These are phyloP conservation scores for Rubia occidens DNA, from an alignment of 305 asterid species.

Conservation along the genomic window DNA sequence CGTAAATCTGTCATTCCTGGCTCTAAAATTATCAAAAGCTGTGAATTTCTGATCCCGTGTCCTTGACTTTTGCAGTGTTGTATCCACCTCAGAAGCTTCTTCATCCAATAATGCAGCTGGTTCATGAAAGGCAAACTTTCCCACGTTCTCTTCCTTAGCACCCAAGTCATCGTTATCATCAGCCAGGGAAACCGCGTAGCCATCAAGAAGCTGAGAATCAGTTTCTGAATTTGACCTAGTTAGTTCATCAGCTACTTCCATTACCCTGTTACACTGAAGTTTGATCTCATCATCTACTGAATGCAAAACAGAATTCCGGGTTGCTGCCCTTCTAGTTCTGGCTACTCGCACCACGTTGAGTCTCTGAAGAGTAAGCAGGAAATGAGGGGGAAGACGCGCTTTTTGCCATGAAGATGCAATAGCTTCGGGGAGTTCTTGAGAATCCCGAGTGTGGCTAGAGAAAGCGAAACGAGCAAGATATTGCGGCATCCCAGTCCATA, in stretches of 20 bases:
- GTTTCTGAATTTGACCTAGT: conserved; percentile 14
- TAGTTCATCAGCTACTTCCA: conserved; percentile 35
- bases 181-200: conserved; percentile 43
- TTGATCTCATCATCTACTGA: conserved; percentile 38
- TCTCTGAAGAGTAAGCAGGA: conserved; percentile 42
- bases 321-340: background rate
- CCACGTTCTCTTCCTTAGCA: conserved; percentile 16
- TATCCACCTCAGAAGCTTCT: conserved; percentile 13
- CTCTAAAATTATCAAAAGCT: conserved; percentile 12
- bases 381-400: conserved; percentile 41
- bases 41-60: conserved; percentile 19
- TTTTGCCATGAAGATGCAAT: conserved; percentile 27
- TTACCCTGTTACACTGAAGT: conserved; percentile 37
- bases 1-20: conserved; percentile 24
- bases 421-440: conserved; percentile 24
- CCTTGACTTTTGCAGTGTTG: conserved; percentile 10
- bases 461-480: conserved; percentile 35
- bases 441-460: conserved; percentile 30
- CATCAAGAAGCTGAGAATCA: conserved; percentile 25
- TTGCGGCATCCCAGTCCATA: conserved; percentile 40
- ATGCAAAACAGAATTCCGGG: conserved; percentile 29
- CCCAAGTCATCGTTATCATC: conserved; percentile 39
- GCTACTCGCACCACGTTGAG: conserved; percentile 7
- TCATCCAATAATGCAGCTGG: conserved; percentile 31
- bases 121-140: conserved; percentile 30